Evolutionary conservation across 495 filamentous ascomycete species (phyloP).

Genomic region (Penicillium taxi): DNA sequence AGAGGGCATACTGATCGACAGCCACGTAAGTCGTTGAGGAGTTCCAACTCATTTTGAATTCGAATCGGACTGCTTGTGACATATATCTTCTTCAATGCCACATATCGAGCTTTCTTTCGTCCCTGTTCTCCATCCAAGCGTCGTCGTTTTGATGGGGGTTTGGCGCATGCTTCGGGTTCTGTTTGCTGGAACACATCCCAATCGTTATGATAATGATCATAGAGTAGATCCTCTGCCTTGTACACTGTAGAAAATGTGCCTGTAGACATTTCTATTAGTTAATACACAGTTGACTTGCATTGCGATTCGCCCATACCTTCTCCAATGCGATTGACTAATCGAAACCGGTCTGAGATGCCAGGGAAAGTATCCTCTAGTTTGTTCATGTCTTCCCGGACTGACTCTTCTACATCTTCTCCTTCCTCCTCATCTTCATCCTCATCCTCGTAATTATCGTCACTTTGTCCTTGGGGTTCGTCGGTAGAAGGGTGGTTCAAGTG

Average conservation of each 20-base stretch:
- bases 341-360: constrained; percentile 73
- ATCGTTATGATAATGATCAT: constrained; percentile 72
- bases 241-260: constrained; percentile 98
- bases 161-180: constrained; percentile 53
- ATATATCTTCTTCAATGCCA: constrained; percentile 98
- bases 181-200: constrained; percentile 66
- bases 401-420: constrained; percentile 60
- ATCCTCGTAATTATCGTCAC: too few species aligned
- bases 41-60: constrained; percentile 93
- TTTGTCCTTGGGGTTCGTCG: constrained; percentile 13
- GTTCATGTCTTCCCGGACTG: constrained; percentile 76
- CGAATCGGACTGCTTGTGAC: constrained; percentile 88
- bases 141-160: constrained; percentile 49
- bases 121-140: constrained; percentile 27
- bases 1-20: constrained; percentile 83
- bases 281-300: neutral
- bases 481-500: constrained; percentile 3
- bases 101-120: constrained; percentile 56
- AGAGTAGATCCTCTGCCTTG: constrained; percentile 92
- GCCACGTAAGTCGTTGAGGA: constrained; percentile 82
- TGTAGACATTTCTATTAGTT: constrained; percentile 25
- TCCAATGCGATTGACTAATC: constrained; percentile 92
- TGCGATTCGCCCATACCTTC: constrained; percentile 56
- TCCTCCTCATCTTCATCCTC: constrained; percentile 23
- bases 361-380: constrained; percentile 73